These are phyloP conservation scores for Aristolochia fimbriata DNA, from an alignment of 164 flowering plant species.

Conservation along the genomic window DNA sequence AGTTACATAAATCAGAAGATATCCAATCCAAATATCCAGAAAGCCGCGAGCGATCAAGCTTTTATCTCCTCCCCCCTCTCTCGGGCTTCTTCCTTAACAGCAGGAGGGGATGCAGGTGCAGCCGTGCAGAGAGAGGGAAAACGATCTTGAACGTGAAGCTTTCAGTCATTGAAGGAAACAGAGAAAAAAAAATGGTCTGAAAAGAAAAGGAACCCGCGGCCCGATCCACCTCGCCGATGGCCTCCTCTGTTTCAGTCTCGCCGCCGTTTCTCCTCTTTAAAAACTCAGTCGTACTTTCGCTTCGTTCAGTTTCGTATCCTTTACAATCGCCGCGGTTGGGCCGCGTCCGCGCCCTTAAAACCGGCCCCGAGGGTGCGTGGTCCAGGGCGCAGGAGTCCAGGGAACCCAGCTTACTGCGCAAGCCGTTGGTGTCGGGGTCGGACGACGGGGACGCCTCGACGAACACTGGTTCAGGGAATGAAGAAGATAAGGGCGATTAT, in stretches of 20 bases:
- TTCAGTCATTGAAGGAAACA: not conserved
- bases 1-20: no score
- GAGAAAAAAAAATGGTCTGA: not conserved
- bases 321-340: not conserved
- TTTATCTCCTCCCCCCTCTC: no score
- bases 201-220: not conserved
- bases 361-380: constrained; percentile 18
- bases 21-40: no score
- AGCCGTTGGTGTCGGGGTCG: constrained; percentile 32
- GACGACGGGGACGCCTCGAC: constrained; percentile 4
- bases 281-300: not conserved
- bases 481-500: constrained; percentile 5
- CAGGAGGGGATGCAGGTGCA: no score
- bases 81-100: no score
- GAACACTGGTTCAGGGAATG: constrained; percentile 1
- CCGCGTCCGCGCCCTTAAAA: constrained; percentile 22
- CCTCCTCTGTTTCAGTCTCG: not conserved
- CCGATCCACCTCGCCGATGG: not conserved
- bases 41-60: no score
- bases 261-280: constrained; percentile 2
- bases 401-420: constrained; percentile 39
- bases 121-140: no score
- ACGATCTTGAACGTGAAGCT: no score
- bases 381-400: constrained; percentile 18
- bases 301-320: not conserved